phyloP scores from a whole-genome alignment of 257 asterid genomes.

The Scutellaria barbata region DNA sequence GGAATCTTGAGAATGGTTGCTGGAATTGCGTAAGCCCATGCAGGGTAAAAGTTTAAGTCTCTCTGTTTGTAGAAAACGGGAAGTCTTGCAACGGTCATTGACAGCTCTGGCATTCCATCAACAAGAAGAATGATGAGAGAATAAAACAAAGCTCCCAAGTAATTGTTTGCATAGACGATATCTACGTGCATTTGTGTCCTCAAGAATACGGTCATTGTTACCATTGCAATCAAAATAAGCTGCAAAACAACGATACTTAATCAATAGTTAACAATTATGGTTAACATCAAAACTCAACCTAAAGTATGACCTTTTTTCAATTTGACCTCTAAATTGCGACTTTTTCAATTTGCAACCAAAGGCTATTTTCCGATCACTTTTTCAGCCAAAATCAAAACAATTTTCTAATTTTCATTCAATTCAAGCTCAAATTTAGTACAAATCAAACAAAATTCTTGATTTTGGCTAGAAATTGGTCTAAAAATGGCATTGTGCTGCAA shows the following conservation, averaged over 20 bases:
- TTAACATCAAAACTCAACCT: too few relatives aligned
- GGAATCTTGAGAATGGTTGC: conserved; percentile 55
- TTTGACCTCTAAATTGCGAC: too few relatives aligned
- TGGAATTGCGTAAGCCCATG: conserved; percentile 64
- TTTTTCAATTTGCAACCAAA: too few relatives aligned
- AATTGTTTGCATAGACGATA: conserved; percentile 46
- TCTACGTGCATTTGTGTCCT: conserved; percentile 53
- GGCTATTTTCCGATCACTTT: too few relatives aligned
- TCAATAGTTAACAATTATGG: neutral
- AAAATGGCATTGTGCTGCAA: too few relatives aligned
- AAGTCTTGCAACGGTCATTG: conserved; percentile 53
- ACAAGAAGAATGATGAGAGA: conserved; percentile 45
- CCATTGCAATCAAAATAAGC: conserved; percentile 50
- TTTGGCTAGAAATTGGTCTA: too few relatives aligned
- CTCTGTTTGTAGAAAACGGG: conserved; percentile 60
- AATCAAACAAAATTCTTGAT: too few relatives aligned
- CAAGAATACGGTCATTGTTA: conserved; percentile 53
- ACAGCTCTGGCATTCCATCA: conserved; percentile 54
- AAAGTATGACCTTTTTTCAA: too few relatives aligned
- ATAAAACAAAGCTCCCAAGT: conserved; percentile 56
- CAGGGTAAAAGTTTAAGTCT: conserved; percentile 51
- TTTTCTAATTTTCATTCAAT: too few relatives aligned
- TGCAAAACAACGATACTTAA: conserved; percentile 34
- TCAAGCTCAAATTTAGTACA: too few relatives aligned
- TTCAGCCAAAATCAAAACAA: too few relatives aligned